Percentiles rank a stretch among this genome's conserved stretches.
Conservation (phyloP, 2,329 filamentous ascomycete species). For the Alternaria triticimaculans region DNA sequence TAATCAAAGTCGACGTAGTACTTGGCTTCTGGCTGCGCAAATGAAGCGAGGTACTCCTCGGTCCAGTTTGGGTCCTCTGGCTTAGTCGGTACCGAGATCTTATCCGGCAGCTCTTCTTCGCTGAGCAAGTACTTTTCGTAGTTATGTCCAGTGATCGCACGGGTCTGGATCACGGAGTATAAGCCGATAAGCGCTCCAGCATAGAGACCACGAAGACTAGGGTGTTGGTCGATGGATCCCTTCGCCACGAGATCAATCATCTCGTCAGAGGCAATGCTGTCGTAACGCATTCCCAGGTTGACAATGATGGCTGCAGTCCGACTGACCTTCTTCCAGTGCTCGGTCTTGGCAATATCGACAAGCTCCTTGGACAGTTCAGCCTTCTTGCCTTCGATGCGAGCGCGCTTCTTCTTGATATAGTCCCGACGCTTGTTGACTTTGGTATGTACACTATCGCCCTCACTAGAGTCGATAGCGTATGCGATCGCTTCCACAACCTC, state of each 20-base stretch:
- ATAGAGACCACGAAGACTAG: constrained; percentile 81
- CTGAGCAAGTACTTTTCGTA: constrained; percentile 87
- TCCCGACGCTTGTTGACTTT: constrained; percentile 71
- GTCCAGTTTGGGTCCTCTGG: constrained; percentile 79
- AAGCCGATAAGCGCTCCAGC: constrained; percentile 76
- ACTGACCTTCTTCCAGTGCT: constrained; percentile 96
- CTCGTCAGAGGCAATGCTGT: constrained; percentile 79
- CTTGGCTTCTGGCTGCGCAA: constrained; percentile 77
- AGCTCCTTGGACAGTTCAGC: constrained; percentile 79
- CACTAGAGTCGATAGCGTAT: constrained; percentile 40
- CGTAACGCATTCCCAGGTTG: constrained; percentile 89
- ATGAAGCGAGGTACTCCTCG: constrained; percentile 75
- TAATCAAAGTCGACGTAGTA: constrained; percentile 93
- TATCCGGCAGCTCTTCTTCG: constrained; percentile 78
- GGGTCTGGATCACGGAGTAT: constrained; percentile 86
- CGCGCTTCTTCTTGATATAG: constrained; percentile 76
- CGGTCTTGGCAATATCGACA: constrained; percentile 74
- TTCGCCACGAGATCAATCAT: constrained; percentile 83
- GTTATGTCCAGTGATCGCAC: constrained; percentile 83
- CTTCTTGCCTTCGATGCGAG: constrained; percentile 84
- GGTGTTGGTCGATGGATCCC: constrained; percentile 89
- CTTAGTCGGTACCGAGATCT: constrained; percentile 74
- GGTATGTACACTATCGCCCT: constrained; percentile 63
- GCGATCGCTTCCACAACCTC: constrained; percentile 71
- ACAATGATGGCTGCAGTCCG: constrained; percentile 89